Evolutionary conservation across 2,329 filamentous ascomycete genomes (phyloP).

Genomic region (Fonsecaea multimorphosa): DNA sequence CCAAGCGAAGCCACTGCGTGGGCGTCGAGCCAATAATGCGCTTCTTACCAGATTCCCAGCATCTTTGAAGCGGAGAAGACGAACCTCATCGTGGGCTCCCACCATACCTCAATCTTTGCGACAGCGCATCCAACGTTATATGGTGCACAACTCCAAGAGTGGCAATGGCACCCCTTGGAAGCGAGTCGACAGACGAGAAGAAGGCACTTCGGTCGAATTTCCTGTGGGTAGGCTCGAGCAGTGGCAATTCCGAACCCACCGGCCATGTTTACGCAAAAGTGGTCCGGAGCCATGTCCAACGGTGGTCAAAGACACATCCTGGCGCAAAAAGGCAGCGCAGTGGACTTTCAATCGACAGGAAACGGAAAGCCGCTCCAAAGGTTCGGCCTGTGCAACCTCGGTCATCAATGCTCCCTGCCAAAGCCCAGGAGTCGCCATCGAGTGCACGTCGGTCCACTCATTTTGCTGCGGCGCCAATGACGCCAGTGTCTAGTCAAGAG

Average conservation of each 20-base stretch:
- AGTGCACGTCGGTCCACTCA: neutral
- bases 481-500: neutral
- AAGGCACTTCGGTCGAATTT: neutral
- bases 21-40: neutral
- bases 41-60: neutral
- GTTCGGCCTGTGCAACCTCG: neutral
- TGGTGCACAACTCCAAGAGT: neutral
- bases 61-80: neutral
- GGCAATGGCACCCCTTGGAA: neutral
- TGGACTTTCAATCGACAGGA: neutral
- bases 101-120: neutral
- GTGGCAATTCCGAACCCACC: neutral
- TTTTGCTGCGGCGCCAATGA: neutral
- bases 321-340: neutral
- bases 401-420: neutral
- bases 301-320: neutral
- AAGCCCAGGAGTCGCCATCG: neutral
- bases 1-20: neutral
- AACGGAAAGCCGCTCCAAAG: neutral
- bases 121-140: neutral
- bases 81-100: neutral
- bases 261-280: neutral
- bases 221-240: neutral
- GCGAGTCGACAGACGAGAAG: neutral
- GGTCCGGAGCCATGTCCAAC: slow-evolving; percentile 2